Base-by-base conservation (phyloP, 352 stramenopile species). In the Phytopythium cucurbitacearum region DNA sequence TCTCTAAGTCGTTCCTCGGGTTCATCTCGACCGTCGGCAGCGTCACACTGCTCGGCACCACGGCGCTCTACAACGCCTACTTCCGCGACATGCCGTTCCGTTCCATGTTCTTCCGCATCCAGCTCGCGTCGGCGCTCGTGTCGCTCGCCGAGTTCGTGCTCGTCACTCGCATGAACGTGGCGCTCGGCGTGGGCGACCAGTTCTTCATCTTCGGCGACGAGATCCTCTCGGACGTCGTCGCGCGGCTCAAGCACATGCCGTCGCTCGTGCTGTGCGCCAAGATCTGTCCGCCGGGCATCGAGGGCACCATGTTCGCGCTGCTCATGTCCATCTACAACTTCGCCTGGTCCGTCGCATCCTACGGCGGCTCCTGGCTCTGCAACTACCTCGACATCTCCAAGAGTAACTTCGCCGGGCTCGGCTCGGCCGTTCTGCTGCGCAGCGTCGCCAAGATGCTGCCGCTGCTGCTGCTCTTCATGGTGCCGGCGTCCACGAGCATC, bases 251-350 rank as follows among this genome's bases (percentile, higher is more conserved):
- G 62, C 76, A 87, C 58, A 94, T 99, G 70, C 95, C 96, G 7
- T 98, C 87, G 47, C 80, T 98, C 32, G 93, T 98, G 44, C 70
- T 99, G n/a, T 97, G 95, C 46, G 92, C 94, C 55, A 91, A 93
- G 60, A 82, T 99, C 53, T 99, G 96, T 56, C 96, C 96, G 33
- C 87, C 82, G 33, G 96, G 96, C 46, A 89, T 98, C 43, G 96
- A 99, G 72, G 95, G 95, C 53, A 97, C 97, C 4, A 85, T 99
- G 58, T 99, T 98, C 73, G 96, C 95, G 33, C 54, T 91, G 64
- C 80, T 89, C 63, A 91, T 91, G 80, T 91, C 77, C 33, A 89
- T 91, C 59, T 91, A 87, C 71, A 91, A 91, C 51, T 91, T 91
- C 21, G 88, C 80, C 35, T 91, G 80, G 80, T 91, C 80, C 13